phyloP scores from a whole-genome alignment of 164 flowering plant species.

The Aristolochia californica region DNA sequence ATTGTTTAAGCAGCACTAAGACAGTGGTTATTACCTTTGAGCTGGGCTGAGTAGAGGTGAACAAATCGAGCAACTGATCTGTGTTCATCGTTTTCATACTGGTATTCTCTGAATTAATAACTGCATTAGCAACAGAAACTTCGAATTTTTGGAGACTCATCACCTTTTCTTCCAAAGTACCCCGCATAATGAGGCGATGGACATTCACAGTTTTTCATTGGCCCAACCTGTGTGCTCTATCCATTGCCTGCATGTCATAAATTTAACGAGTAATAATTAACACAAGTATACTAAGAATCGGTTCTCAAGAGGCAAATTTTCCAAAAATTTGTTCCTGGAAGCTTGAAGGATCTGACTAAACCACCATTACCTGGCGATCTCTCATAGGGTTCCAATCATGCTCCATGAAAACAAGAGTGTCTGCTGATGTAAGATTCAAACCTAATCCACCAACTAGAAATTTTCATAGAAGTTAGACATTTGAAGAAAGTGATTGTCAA shows the following conservation, averaged over 20 bases:
- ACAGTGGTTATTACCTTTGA: conserved; percentile 46
- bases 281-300: too few species aligned
- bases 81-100: conserved; percentile 98
- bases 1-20: not conserved
- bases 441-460: conserved; percentile 97
- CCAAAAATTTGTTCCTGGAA: not conserved
- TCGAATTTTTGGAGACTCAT: conserved; percentile 97
- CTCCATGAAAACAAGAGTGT: conserved; percentile 94
- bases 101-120: conserved; percentile 92
- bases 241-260: conserved; percentile 74
- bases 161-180: conserved; percentile 94
- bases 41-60: conserved; percentile 56
- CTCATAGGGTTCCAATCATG: conserved; percentile 99
- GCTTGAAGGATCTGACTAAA: not conserved
- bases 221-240: conserved; percentile 95
- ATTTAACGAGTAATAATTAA: not conserved
- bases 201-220: conserved; percentile 91
- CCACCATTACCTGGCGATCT: conserved; percentile 70
- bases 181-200: conserved; percentile 98
- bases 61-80: conserved; percentile 95
- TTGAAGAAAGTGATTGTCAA: not conserved
- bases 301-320: not conserved
- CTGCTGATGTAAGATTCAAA: conserved; percentile 94
- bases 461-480: conserved; percentile 1
- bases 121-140: conserved; percentile 80